Base-by-base conservation (phyloP, 2,329 filamentous ascomycete species). In the Didymella pinodella region DNA sequence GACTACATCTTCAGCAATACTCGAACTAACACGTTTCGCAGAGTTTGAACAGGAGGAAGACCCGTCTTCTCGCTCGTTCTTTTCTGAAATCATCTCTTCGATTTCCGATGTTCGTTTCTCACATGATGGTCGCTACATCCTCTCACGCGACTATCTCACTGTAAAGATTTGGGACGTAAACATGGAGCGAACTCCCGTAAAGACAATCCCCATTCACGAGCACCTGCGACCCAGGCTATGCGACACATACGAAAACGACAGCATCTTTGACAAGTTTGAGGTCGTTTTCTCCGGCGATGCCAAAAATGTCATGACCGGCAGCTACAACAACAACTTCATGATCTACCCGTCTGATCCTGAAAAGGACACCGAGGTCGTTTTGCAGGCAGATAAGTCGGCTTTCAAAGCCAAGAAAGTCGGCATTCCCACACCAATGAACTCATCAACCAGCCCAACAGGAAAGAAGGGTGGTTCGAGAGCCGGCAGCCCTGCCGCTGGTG, bases 241-340 rank as follows among this genome's bases (percentile, higher is more conserved):
- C 79, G 95, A 99, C 75, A 99, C 95, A 2, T 99, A 99, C 72
- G 95, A 99, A 81, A 99, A 99, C 72, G 95, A 99, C 75, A 97
- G 93, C 78, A 99, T 99, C 75, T 99, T 99, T 75, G 95, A 99
- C 86, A 99, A 99, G 79, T 99, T 99, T 67, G 95, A 99, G 80
- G 95, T 99, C 41, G 94, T 98, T 51, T 99, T 99, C 82, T 98
- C 94, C 2, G 95, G 95, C 25, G 94, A 98, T 78, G 92, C 93
- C 38, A 96, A 97, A 85, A 98, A 99, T 71, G 95, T 98, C 66
- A 99, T 99, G 95, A 99, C 95, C 6, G 95, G 95, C 70, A 97
- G 93, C 76, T 99, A 99, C 84, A 99, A 99, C 85, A 99, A 99
- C 83, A 99, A 99, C 82, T 98, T 99, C 84, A 99, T 99, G 95